Conservation (phyloP, 768 basidiomycete species). For the Guyanaporus albipodus region DNA sequence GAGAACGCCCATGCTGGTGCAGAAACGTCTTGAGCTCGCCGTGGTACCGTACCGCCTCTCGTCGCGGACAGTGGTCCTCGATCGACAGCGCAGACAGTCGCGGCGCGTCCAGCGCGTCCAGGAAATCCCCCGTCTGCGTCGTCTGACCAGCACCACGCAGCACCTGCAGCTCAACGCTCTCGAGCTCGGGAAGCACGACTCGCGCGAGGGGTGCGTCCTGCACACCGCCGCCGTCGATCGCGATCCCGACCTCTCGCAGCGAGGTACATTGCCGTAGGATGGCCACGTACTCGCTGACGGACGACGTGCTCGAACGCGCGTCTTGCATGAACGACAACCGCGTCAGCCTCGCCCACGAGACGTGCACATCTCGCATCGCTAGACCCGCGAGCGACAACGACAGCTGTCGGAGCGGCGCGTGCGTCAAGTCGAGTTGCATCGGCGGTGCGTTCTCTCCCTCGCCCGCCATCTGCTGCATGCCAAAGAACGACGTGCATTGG, state of each 20-base stretch:
- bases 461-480: not conserved
- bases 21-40: constrained; percentile 16
- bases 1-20: constrained; percentile 4
- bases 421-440: constrained; percentile 12
- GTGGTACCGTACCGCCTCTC: constrained; percentile 13
- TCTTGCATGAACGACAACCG: constrained; percentile 25
- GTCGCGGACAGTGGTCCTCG: constrained; percentile 16
- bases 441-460: constrained; percentile 3
- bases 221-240: constrained; percentile 9
- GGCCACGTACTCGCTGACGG: constrained; percentile 18
- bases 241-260: constrained; percentile 20
- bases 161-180: constrained; percentile 14
- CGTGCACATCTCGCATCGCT: constrained; percentile 12
- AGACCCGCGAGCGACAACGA: constrained; percentile 21
- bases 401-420: constrained; percentile 12
- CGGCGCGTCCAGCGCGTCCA: constrained; percentile 14
- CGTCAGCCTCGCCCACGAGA: constrained; percentile 18
- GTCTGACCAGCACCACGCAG: constrained; percentile 16
- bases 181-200: constrained; percentile 17
- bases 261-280: constrained; percentile 20
- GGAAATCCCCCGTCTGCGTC: constrained; percentile 17
- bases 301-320: constrained; percentile 15
- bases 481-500: constrained; percentile 8
- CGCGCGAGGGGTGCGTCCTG: constrained; percentile 8
- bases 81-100: constrained; percentile 14